Evolutionary conservation across 2,329 filamentous ascomycete species (phyloP).

Genomic region (Diaporthe ampelina): DNA sequence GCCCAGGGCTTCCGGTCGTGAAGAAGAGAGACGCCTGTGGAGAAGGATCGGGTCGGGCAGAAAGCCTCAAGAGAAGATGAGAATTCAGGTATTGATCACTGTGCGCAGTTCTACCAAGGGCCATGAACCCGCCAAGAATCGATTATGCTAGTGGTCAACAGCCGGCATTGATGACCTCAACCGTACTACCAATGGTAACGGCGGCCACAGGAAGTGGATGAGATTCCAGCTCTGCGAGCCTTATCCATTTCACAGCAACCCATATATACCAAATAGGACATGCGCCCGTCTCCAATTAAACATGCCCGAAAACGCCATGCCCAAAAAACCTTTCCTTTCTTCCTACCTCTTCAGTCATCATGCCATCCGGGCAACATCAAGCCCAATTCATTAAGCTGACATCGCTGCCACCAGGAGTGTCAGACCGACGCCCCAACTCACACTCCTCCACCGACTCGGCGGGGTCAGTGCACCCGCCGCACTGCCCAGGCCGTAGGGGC

Average conservation of each 20-base stretch:
- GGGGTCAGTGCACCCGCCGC: conserved; percentile 46
- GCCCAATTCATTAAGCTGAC: conserved; percentile 30
- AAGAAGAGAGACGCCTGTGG: too few relatives aligned
- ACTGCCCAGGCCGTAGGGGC: conserved; percentile 61
- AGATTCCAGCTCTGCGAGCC: not conserved
- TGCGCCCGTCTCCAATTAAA: not conserved
- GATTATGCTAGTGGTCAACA: not conserved
- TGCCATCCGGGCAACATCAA: not conserved
- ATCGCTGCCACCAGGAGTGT: conserved; percentile 42
- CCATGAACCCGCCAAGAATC: not conserved
- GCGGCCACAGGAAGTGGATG: not conserved
- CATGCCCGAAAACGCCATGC: conserved; percentile 13
- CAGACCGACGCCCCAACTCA: conserved; percentile 41
- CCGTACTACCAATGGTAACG: too few relatives aligned
- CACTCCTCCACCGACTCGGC: conserved; percentile 42
- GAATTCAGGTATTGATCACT: not conserved
- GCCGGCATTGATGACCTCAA: not conserved
- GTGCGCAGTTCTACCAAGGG: not conserved
- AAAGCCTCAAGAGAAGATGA: not conserved
- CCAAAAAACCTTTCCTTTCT: not conserved
- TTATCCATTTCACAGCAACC: not conserved
- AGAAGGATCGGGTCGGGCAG: not conserved
- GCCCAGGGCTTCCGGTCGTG: too few relatives aligned
- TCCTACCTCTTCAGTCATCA: not conserved
- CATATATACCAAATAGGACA: not conserved